Base-by-base conservation (phyloP, 2,329 filamentous ascomycete species). In the Colletotrichum tropicale region DNA sequence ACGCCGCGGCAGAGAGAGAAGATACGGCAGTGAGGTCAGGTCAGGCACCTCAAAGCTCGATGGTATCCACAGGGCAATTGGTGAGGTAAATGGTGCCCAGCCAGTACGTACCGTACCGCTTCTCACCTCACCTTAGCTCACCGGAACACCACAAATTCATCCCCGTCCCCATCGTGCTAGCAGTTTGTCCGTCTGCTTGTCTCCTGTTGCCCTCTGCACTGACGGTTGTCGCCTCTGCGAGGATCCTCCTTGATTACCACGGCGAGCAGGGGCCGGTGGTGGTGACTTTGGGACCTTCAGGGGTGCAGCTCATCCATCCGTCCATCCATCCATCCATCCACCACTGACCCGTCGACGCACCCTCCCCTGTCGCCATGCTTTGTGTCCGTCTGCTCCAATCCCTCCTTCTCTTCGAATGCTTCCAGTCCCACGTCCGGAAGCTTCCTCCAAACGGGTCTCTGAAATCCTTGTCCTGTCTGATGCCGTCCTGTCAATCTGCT, bases 401-500 rank as follows among this genome's bases (percentile, higher is more conserved):
- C 56, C 60, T 56, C 58, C 68, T 34, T 71, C 43, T 32, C 69
- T 71, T 30, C 28, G 26, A 48, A 55, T 43, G 70, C 70, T 67
- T 71, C 61, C 52, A 66, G 48, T 67, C 58, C 32, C 64, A 72
- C 64, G 52, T 24, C 64, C 26, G 38, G 38, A 68, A 67, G 64
- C 70, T 72, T 72, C 52, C 26, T 61, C 55, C 52, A 67, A 60
- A 68, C 64, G 28, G 28, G 56, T 60, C 55, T 67, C 38, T 24
- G 64, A 55, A 21, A 66, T 43, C 55, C 71, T 66, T 71, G 69
- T 72, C 24, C 55, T 75, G 24, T n/a, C 24, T 66, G 34, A 66
- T 75, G 67, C 61, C 68, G 55, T 67, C 62, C 73, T 67, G 69
- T 56, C 72, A 75, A 62, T 72, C 69, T 75, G 72, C 56, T 62